Evolutionary conservation across 352 stramenopile species (phyloP), one percentile per base, ranked within the genome.

Genomic region (Poterioochromonas sp.): DNA sequence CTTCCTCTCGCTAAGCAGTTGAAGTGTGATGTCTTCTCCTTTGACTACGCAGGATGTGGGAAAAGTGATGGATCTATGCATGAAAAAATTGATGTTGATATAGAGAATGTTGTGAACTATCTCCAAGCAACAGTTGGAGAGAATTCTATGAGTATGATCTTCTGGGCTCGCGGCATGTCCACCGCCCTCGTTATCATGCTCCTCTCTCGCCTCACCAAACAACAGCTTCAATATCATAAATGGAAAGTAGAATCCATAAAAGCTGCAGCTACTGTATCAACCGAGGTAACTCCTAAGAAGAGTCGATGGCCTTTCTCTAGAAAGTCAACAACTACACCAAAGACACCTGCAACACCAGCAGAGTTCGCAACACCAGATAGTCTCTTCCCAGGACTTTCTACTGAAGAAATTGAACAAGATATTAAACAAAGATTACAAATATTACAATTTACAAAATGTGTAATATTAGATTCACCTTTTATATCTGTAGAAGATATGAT

Each of bases 401-500:
- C n/a, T n/a, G n/a, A n/a, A n/a, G n/a, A n/a, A n/a, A n/a, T n/a
- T n/a, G n/a, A n/a, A n/a, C n/a, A n/a, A n/a, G n/a, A n/a, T n/a
- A n/a, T n/a, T n/a, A n/a, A n/a, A n/a, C n/a, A n/a, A n/a, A n/a
- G n/a, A n/a, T n/a, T n/a, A n/a, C n/a, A n/a, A n/a, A n/a, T n/a
- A n/a, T n/a, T n/a, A n/a, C n/a, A n/a, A n/a, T n/a, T n/a, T n/a
- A n/a, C n/a, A n/a, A n/a, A n/a, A n/a, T n/a, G n/a, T n/a, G n/a
- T n/a, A 39, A 58, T 51, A 11, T 74, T 74, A 15, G 65, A 74
- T 54, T 58, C 39, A 26, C 65, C 65, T 37, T 74, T 74, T n/a
- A 54, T 39, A 58, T 26, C 5, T 40, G 11, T 74, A 26, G 20
- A 74, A 54, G 15, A 58, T 34, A 74, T 74, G 65, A n/a, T 74